Evolutionary conservation across 148 eudicot species (phyloP).

Genomic region (Cornus kousa): DNA sequence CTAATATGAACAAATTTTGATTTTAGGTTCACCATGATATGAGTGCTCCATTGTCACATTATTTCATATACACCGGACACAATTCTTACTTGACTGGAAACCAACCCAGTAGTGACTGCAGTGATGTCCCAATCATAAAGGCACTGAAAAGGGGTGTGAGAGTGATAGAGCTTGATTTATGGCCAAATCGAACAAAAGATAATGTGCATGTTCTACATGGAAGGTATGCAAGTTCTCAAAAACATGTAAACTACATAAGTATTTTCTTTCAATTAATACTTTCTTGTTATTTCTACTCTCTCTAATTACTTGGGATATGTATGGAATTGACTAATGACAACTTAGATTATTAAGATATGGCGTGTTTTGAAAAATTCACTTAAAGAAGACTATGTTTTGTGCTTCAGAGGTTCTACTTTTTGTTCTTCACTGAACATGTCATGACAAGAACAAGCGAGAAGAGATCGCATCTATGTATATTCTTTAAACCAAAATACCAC

Average conservation of each 20-base stretch:
- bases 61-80: constrained; percentile 83
- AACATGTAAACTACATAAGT: not conserved
- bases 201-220: constrained; percentile 74
- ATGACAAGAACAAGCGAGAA: not conserved
- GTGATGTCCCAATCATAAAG: constrained; percentile 65
- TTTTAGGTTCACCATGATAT: constrained; percentile 80
- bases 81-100: constrained; percentile 87
- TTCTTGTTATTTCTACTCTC: not conserved
- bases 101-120: constrained; percentile 83
- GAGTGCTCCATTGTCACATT: constrained; percentile 83
- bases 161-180: constrained; percentile 87
- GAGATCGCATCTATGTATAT: not conserved
- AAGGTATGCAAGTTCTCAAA: constrained; percentile 34
- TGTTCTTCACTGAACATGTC: not conserved
- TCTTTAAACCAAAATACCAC: not conserved
- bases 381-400: not conserved
- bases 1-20: not conserved
- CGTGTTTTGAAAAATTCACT: not conserved
- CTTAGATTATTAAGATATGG: not conserved
- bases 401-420: not conserved
- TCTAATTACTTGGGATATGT: too few relatives aligned
- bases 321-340: too few relatives aligned
- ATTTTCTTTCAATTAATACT: not conserved
- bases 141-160: constrained; percentile 77
- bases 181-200: constrained; percentile 71